Evolutionary conservation across 129 eudicot genomes (phyloP).

Genomic region (Artemisia tridentata): DNA sequence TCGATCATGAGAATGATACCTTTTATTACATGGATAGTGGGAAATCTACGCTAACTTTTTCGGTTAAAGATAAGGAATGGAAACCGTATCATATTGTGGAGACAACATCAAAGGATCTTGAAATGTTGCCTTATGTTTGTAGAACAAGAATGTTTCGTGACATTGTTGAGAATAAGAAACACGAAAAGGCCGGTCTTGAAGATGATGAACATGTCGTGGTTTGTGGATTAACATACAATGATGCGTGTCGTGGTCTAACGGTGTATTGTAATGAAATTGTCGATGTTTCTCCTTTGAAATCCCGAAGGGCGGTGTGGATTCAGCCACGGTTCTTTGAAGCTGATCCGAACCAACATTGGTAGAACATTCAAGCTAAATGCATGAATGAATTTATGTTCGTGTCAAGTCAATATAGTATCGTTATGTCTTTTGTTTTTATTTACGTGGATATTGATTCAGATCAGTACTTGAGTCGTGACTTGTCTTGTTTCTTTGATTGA

Average conservation of each 20-base stretch:
- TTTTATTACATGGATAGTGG: conserved; percentile 26
- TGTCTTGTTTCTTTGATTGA: no score
- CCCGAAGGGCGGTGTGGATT: not conserved
- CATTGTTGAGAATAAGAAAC: no score
- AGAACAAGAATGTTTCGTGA: no score
- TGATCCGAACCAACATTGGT: not conserved
- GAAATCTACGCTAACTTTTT: not conserved
- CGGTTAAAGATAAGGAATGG: conserved; percentile 13
- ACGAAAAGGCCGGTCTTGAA: not conserved
- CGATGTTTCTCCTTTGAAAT: not conserved
- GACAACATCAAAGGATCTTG: no score
- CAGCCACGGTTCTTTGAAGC: not conserved
- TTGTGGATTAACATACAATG: not conserved
- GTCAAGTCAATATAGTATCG: no score
- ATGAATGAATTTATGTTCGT: no score
- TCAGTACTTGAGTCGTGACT: no score
- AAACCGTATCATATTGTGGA: not conserved
- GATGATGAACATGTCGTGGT: not conserved
- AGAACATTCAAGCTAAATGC: not conserved
- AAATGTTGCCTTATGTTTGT: no score
- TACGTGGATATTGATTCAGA: no score
- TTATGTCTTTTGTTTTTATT: no score
- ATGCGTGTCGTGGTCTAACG: not conserved
- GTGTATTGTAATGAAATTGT: not conserved
- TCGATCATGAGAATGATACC: not conserved